Base-by-base conservation (phyloP, 306 rosid genomes). In the Trifolium subterraneum region DNA sequence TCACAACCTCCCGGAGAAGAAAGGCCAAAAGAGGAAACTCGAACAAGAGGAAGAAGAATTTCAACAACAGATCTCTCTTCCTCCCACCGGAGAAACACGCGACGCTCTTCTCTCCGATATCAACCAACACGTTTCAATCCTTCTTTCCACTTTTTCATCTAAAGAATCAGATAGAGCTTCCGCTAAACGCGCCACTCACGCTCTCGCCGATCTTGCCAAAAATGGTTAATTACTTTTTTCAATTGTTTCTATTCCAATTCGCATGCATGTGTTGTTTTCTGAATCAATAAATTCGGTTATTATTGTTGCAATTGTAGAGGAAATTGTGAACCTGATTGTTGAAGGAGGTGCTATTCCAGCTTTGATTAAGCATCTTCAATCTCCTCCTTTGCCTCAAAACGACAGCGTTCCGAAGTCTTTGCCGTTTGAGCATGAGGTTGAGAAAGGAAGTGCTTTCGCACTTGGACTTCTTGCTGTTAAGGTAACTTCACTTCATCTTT, bases 361-460 rank as follows among this genome's bases (percentile, higher is more conserved):
- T 39, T 70, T 94, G 83, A 97, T 92, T 25, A 90, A 74, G 83
- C 99, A 94, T 77, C 93, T 94, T 62, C 93, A 92, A 78, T 80
- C 90, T 61, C 99, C 99, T 56, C 86, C 92, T 72, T 56, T 56
- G 10, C 35, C 35, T 41, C 23, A 44, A 44, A 50, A 71, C 16
- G 96, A 84, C 55, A 78, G 68, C n/a, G 77, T 73, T 67, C 70
- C 62, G 68, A 91, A 81, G 84, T 89, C 94, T 6, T 86, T 80
- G 86, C 97, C 97, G 16, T 90, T 80, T 67, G 97, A 94, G 78
- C 99, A 94, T 63, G 99, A 94, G 76, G 99, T 94, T 7, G 99
- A 94, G 92, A 94, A 94, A 80, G 97, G 99, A 54, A 86, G 96
- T 65, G 99, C 99, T 39, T 94, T 94, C 80, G 97, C 99, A 2